Evolutionary conservation across 169 alveolate species (phyloP), one percentile per base, ranked within the genome.

Genomic region (Babesia bovis): DNA sequence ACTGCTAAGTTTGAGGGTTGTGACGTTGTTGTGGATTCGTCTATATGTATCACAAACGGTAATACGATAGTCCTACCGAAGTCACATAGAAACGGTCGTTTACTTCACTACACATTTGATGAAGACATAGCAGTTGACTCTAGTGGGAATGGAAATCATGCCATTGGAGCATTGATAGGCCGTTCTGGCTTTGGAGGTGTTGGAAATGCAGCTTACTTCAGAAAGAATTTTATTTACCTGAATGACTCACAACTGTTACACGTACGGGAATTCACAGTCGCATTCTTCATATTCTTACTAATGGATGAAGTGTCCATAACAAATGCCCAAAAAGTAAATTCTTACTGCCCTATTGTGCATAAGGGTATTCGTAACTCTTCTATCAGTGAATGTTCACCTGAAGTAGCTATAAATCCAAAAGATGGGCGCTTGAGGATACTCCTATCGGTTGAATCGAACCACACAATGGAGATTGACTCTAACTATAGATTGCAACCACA

Each of bases 141-240:
- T 23, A 91, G 91, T 52, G 96, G 96, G 17, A 83, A 55, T 32
- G 84, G 94, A 26, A 90, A 90, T 60, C 96, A 91, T 68, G 94
- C 90, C 30, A 53, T 87, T 3, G 96, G 96, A n/a, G 81, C 74
- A 21, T 75, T 87, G 65, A 78, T 84, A 60, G 94, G 94, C 12
- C 91, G 90, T 45, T 32, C 95, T 17, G 96, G 96, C n/a, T 85
- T 91, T 56, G 94, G 95, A 4, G 95, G 96, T n/a, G 63, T 78
- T 9, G 95, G 96, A 17, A 85, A 86, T 52, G 85, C 96, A 21
- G 94, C 89, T 0, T 77, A 88, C 70, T 91, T 91, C 76, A 72
- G 96, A 40, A 73, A 85, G 75, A 91, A 90, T 86, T 91, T 88
- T 44, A 70, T 91, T 17, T 85, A 89, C 70, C 66, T 84, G 26